phyloP scores from a whole-genome alignment of 768 basidiomycete species.

The Clitopilus hobsonii region DNA sequence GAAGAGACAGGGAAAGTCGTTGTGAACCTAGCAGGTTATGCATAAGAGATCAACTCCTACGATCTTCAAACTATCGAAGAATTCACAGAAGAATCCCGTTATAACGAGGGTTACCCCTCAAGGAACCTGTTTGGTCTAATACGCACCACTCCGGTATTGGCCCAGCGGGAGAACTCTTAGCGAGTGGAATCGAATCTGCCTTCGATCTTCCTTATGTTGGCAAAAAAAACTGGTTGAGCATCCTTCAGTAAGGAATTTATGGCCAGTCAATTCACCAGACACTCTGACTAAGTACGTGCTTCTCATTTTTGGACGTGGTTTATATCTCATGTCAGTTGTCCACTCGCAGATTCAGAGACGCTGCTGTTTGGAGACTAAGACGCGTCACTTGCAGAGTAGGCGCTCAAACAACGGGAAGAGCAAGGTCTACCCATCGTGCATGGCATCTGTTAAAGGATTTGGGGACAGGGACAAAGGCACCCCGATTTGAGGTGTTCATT shows the following conservation, averaged over 20 bases:
- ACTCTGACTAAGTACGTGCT: conserved; percentile 10
- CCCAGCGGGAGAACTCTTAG: conserved; percentile 8
- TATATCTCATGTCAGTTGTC: neutral
- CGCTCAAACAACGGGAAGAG: neutral
- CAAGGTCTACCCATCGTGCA: neutral
- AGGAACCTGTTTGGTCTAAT: conserved; percentile 37
- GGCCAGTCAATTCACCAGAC: conserved; percentile 11
- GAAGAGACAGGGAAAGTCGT: conserved; percentile 23
- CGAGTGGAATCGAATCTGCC: conserved; percentile 10
- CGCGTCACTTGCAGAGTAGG: neutral
- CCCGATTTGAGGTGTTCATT: conserved; percentile 29
- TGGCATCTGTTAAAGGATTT: neutral
- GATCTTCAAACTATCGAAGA: conserved; percentile 29
- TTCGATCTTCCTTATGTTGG: conserved; percentile 23
- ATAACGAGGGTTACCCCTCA: conserved; percentile 36
- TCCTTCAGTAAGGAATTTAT: conserved; percentile 8
- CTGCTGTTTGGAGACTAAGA: neutral
- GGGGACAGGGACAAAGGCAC: conserved; percentile 25
- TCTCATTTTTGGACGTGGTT: neutral
- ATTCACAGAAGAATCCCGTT: conserved; percentile 30
- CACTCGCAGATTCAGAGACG: too few relatives aligned
- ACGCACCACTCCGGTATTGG: conserved; percentile 27
- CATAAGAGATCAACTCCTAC: conserved; percentile 21
- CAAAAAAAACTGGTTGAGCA: conserved; percentile 25
- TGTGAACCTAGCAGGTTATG: conserved; percentile 20